Conservation (phyloP, 495 filamentous ascomycete genomes). For the Aspergillus funiculosus region DNA sequence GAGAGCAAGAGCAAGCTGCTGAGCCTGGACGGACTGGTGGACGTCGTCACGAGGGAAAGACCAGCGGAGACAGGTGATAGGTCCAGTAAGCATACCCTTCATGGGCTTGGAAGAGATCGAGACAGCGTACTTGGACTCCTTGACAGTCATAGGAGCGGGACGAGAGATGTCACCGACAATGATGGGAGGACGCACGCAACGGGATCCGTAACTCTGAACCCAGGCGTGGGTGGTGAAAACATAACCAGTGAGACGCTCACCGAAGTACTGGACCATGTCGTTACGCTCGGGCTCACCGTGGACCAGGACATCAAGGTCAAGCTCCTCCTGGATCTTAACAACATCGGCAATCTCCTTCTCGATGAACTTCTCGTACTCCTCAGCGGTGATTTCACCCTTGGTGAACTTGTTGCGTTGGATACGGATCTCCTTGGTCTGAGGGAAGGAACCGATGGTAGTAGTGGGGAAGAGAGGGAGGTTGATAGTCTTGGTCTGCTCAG, state of each 20-base stretch:
- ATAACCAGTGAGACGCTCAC: slow-evolving; percentile 93
- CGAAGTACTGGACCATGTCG: slow-evolving; percentile 99
- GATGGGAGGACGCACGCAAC: slow-evolving; percentile 95
- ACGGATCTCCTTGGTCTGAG: slow-evolving; percentile 97
- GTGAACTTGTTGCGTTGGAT: slow-evolving; percentile 93
- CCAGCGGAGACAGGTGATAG: slow-evolving; percentile 97
- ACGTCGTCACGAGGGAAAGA: slow-evolving; percentile 99
- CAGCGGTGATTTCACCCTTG: slow-evolving; percentile 89
- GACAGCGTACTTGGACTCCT: slow-evolving; percentile 98
- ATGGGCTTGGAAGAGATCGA: slow-evolving; percentile 96
- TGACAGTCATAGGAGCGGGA: slow-evolving; percentile 95
- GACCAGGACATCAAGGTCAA: slow-evolving; percentile 91
- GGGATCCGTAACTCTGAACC: slow-evolving; percentile 97
- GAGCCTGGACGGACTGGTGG: slow-evolving; percentile 96
- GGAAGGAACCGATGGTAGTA: slow-evolving; percentile 98
- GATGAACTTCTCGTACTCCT: slow-evolving; percentile 96
- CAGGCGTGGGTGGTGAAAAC: slow-evolving; percentile 98
- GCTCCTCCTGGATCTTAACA: slow-evolving; percentile 94
- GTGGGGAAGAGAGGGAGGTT: slow-evolving; percentile 95
- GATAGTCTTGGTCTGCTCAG: slow-evolving; percentile 78
- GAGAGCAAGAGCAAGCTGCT: slow-evolving; percentile 96
- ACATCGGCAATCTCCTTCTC: slow-evolving; percentile 93
- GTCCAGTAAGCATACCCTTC: slow-evolving; percentile 99
- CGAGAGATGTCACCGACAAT: slow-evolving; percentile 97
- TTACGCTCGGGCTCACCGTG: slow-evolving; percentile 99